Base-by-base conservation (phyloP, 495 filamentous ascomycete species). In the Pseudevernia furfuracea region DNA sequence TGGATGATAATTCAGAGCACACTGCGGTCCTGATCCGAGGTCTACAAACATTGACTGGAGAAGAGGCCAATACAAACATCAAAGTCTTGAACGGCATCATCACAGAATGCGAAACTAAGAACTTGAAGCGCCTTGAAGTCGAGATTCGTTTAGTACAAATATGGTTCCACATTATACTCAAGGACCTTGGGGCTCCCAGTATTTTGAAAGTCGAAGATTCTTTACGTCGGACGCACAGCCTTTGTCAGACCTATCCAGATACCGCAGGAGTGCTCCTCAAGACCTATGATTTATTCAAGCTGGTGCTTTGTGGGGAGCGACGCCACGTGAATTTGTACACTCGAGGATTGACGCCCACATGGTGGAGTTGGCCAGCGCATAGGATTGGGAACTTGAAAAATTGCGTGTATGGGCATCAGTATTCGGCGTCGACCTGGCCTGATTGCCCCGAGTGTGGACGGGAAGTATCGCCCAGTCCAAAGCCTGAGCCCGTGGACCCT, bases 381-480 rank as follows among this genome's bases (percentile, higher is more conserved):
- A 43, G 58, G 25, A 39, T 63, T 36, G 65, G 67, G 11, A 23
- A 44, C 30, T 57, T 69, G 41, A 34, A 37, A 14, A 38, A 63
- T 25, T 71, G 69, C 57, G 32, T 57, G 8, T 46, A 62, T 21
- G 67, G 67, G 6, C 69, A 71, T 53, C 67, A 65, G 1, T 71
- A 67, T 41, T 71, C 69, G 19, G 38, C 36, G 15, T 59, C 17
- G 10, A 65, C 58, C 1, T 65, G 64, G 38, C 30, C 34, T n/a
- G n/a, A 44, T 4, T 71, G 69, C 44, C 59, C 60, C 1, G 67
- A 71, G 58, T 71, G 69, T 59, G 69, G 68, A 32, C 21, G 39
- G 23, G 56, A 59, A 37, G 52, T 59, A 32, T 14, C 23, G 32
- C 9, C 6, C 25, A 53, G 49, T n/a, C 43, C 12, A 49, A 37